Evolutionary conservation across 768 basidiomycete species (phyloP).

Genomic region (Cantharellus cinnabarinus): DNA sequence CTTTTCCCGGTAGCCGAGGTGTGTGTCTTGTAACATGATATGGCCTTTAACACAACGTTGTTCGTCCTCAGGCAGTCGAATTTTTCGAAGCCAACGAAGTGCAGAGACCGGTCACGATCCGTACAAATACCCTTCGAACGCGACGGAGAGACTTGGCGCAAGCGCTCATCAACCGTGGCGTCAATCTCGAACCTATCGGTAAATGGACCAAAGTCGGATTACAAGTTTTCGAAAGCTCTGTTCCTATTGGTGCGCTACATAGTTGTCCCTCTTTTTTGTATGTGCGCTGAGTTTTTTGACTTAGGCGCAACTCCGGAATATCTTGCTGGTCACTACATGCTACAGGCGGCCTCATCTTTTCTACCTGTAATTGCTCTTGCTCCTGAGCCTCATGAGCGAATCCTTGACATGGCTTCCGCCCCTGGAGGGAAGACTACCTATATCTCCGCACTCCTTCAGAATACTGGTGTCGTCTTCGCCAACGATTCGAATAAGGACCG

Average conservation of each 20-base stretch:
- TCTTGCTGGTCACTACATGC: constrained; percentile 97
- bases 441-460: constrained; percentile 89
- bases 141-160: constrained; percentile 88
- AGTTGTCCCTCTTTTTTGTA: neutral
- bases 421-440: constrained; percentile 98
- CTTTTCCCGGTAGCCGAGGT: constrained; percentile 88
- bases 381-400: constrained; percentile 81
- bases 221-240: constrained; percentile 92
- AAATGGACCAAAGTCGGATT: constrained; percentile 99
- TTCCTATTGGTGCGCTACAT: constrained; percentile 54
- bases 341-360: constrained; percentile 97
- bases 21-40: constrained; percentile 8
- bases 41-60: neutral
- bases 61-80: constrained; percentile 55
- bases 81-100: constrained; percentile 98
- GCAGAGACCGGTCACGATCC: constrained; percentile 88
- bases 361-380: constrained; percentile 93
- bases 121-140: constrained; percentile 89
- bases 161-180: constrained; percentile 81
- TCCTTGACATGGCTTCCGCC: constrained; percentile 96
- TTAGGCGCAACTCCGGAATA: constrained; percentile 93
- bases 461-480: constrained; percentile 93
- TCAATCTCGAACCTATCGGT: constrained; percentile 93
- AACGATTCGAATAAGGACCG: constrained; percentile 90
- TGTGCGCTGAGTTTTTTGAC: neutral